Evolutionary conservation across 306 rosid genomes (phyloP).

Genomic region (Mucuna pruriens): DNA sequence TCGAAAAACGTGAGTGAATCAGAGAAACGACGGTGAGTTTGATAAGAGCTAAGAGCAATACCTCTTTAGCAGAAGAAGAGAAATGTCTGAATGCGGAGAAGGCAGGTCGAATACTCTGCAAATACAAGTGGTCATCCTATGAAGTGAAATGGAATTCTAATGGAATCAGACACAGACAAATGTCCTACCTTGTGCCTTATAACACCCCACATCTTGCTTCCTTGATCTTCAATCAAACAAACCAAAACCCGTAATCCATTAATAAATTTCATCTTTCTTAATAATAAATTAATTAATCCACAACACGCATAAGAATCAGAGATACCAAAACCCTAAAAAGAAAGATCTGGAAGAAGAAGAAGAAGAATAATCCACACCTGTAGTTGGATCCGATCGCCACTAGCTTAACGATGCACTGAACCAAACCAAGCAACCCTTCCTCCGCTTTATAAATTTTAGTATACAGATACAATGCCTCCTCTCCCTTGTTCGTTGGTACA

Average conservation of each 20-base stretch:
- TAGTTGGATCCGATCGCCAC: too few species aligned
- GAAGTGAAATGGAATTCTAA: background rate
- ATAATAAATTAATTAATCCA: background rate
- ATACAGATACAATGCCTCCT: too few species aligned
- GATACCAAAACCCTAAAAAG: too few species aligned
- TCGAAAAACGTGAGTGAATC: background rate
- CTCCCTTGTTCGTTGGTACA: too few species aligned
- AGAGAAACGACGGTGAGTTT: background rate
- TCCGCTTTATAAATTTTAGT: too few species aligned
- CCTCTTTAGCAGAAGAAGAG: slow-evolving; percentile 80
- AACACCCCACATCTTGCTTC: slow-evolving; percentile 69
- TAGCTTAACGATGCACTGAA: too few species aligned
- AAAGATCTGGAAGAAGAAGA: too few species aligned
- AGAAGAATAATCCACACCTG: too few species aligned
- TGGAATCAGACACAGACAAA: background rate
- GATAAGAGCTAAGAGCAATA: slow-evolving; percentile 12
- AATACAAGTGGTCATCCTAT: background rate
- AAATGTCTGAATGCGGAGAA: slow-evolving; percentile 61
- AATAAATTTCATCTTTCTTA: background rate
- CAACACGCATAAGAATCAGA: background rate
- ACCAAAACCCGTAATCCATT: background rate
- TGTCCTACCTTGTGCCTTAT: slow-evolving; percentile 54
- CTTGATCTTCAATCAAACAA: slow-evolving; percentile 27
- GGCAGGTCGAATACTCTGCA: slow-evolving; percentile 70
- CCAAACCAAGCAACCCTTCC: too few species aligned